Conservation (phyloP, 306 rosid species). For the Canavalia ensiformis region DNA sequence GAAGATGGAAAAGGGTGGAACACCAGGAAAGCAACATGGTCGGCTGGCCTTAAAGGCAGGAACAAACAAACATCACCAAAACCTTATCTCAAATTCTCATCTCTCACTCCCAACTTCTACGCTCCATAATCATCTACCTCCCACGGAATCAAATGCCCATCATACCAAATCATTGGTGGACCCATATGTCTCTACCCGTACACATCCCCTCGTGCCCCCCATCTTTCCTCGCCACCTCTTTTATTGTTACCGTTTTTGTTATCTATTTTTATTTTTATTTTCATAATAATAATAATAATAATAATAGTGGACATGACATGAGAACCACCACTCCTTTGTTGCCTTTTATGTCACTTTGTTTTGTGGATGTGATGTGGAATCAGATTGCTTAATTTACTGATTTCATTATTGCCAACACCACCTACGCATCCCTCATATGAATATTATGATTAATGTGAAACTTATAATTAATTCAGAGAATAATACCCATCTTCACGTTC, state of each 20-base stretch:
- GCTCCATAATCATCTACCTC: conserved; percentile 75
- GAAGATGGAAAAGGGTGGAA: background rate
- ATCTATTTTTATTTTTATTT: background rate
- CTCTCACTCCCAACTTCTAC: conserved; percentile 64
- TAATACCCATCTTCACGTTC: conserved; percentile 14
- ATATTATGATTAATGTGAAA: conserved; percentile 46
- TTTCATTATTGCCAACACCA: conserved; percentile 39
- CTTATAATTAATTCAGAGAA: conserved; percentile 8
- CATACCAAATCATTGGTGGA: conserved; percentile 88
- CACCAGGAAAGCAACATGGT: conserved; percentile 49
- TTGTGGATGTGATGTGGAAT: conserved; percentile 47
- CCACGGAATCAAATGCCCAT: conserved; percentile 84
- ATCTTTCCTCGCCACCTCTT: conserved; percentile 44
- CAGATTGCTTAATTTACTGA: conserved; percentile 42
- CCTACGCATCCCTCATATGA: conserved; percentile 24
- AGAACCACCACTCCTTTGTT: conserved; percentile 60
- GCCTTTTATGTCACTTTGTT: conserved; percentile 53
- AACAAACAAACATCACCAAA: conserved; percentile 44
- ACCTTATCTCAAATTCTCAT: conserved; percentile 68
- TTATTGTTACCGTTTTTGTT: background rate
- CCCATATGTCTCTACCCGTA: conserved; percentile 53
- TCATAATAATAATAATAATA: background rate
- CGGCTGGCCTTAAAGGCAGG: conserved; percentile 62
- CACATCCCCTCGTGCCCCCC: conserved; percentile 45
- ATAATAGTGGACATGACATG: conserved; percentile 57